These are phyloP conservation scores for Tuber microsphaerosporum DNA, from an alignment of 495 filamentous ascomycete genomes.

Conservation along the genomic window DNA sequence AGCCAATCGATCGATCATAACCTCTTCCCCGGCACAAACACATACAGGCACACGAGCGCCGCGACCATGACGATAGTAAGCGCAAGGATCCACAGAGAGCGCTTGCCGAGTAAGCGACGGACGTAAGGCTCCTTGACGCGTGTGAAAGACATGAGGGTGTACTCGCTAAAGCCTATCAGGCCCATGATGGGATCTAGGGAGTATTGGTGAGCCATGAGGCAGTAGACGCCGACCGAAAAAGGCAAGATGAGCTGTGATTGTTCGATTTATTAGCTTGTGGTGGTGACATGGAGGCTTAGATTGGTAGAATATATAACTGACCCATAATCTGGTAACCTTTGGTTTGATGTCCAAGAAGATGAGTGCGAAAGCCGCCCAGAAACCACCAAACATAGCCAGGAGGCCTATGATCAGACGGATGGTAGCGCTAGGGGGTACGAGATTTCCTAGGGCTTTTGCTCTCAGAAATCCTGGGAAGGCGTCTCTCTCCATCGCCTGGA, in stretches of 20 bases:
- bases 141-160: slow-evolving; percentile 84
- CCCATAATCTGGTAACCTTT: slow-evolving; percentile 69
- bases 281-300: background rate
- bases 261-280: background rate
- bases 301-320: slow-evolving; percentile 47
- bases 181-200: slow-evolving; percentile 85
- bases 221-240: slow-evolving; percentile 83
- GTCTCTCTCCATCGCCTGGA: slow-evolving; percentile 98
- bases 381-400: slow-evolving; percentile 76
- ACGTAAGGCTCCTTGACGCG: slow-evolving; percentile 84
- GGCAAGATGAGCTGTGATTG: slow-evolving; percentile 68
- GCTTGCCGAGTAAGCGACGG: slow-evolving; percentile 69
- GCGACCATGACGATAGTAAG: slow-evolving; percentile 58
- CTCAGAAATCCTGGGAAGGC: slow-evolving; percentile 94
- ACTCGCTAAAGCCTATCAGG: slow-evolving; percentile 83
- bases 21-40: slow-evolving; percentile 84
- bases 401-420: slow-evolving; percentile 78
- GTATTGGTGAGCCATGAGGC: slow-evolving; percentile 85
- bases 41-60: slow-evolving; percentile 42
- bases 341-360: slow-evolving; percentile 74
- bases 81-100: slow-evolving; percentile 65
- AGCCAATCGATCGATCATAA: slow-evolving; percentile 49
- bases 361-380: slow-evolving; percentile 87
- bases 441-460: slow-evolving; percentile 87
- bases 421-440: slow-evolving; percentile 80